Conservation (phyloP, 768 basidiomycete species). For the Peribolospora baueri region DNA sequence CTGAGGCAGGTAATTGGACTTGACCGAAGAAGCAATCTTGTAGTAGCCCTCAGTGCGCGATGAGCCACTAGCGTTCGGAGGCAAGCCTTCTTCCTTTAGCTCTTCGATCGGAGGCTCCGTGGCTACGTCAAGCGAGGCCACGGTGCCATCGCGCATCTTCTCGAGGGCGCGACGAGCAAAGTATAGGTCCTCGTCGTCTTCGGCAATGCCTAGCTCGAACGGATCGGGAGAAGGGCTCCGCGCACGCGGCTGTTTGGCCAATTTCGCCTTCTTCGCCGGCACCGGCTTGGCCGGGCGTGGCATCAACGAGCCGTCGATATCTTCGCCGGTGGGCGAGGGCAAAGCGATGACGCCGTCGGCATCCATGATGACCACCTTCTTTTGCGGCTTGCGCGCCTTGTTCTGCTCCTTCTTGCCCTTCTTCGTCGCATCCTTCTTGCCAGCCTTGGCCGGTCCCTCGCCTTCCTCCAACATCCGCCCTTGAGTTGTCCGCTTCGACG, state of each 20-base stretch:
- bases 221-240: constrained; percentile 10
- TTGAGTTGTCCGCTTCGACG: neutral
- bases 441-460: neutral
- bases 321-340: neutral
- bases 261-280: neutral
- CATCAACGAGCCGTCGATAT: neutral
- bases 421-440: neutral
- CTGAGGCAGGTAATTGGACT: constrained; percentile 75
- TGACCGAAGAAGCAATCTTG: constrained; percentile 76
- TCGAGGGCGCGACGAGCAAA: constrained; percentile 19
- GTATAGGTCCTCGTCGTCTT: constrained; percentile 24
- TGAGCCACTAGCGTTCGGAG: constrained; percentile 57
- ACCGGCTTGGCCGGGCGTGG: neutral
- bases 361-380: neutral
- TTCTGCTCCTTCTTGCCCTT: neutral
- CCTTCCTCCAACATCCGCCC: neutral
- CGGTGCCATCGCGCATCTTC: constrained; percentile 5
- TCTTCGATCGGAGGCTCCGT: constrained; percentile 8
- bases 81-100: constrained; percentile 15
- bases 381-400: neutral
- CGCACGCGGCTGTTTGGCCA: neutral
- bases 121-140: neutral
- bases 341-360: neutral
- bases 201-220: constrained; percentile 16
- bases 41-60: constrained; percentile 88